A percentile compares a stretch with the other conserved stretches of the same genome.
Conservation (phyloP, 176 grass and related monocot species). For the Oryza meyeriana region DNA sequence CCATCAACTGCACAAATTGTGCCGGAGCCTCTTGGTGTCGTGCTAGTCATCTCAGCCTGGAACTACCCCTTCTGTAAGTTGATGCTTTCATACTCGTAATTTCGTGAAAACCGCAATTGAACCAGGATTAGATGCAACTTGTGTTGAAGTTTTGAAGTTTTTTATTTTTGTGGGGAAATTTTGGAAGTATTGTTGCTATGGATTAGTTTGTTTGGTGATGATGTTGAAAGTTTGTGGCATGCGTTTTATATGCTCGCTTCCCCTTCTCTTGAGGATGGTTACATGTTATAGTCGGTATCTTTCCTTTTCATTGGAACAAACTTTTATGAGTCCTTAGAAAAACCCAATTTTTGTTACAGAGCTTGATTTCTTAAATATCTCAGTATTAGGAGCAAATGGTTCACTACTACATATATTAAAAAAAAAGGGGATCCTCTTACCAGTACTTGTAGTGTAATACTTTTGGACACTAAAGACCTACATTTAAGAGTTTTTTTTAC, state of each 20-base stretch:
- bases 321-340: not conserved
- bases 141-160: too few species aligned
- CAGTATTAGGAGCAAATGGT: not conserved
- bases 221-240: not conserved
- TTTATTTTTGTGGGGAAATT: too few species aligned
- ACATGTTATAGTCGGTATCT: slow-evolving; percentile 4
- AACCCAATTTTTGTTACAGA: not conserved
- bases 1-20: slow-evolving; percentile 72
- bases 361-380: slow-evolving; percentile 15
- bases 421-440: not conserved
- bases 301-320: not conserved
- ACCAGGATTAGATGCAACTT: slow-evolving; percentile 1
- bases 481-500: too few species aligned
- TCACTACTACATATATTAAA: too few species aligned
- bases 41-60: slow-evolving; percentile 91
- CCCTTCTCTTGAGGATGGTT: not conserved
- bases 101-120: not conserved
- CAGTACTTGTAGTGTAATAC: not conserved
- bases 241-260: slow-evolving; percentile 7
- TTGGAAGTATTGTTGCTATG: not conserved
- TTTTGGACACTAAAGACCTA: not conserved
- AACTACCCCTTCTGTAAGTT: slow-evolving; percentile 95
- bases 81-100: not conserved
- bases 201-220: not conserved
- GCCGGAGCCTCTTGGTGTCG: slow-evolving; percentile 79